Conservation (phyloP, 345 rosid genomes). For the Eucalyptus tenuipes region DNA sequence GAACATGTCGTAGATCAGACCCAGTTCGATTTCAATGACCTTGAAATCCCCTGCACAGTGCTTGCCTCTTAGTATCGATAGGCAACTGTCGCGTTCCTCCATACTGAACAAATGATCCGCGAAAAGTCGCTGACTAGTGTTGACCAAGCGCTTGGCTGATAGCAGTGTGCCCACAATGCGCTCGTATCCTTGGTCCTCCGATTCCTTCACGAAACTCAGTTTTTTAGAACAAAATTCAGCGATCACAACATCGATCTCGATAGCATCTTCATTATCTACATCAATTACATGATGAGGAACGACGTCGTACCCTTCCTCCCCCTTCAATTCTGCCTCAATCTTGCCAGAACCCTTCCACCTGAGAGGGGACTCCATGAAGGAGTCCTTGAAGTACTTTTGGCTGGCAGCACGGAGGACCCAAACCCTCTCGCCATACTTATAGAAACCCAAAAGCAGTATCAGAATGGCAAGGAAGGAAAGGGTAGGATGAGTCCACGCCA, state of each 20-base stretch:
- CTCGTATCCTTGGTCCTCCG: rapidly evolving
- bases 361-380: rapidly evolving
- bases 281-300: too few relatives aligned
- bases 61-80: too few relatives aligned
- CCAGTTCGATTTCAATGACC: too few relatives aligned
- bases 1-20: too few relatives aligned
- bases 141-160: rapidly evolving
- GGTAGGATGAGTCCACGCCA: neutral
- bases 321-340: neutral
- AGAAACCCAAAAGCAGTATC: neutral
- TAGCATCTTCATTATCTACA: too few relatives aligned
- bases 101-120: too few relatives aligned
- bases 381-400: neutral
- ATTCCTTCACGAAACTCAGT: rapidly evolving
- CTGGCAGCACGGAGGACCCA: neutral
- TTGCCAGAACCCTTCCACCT: rapidly evolving
- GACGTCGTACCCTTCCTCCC: rapidly evolving
- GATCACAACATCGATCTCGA: rapidly evolving
- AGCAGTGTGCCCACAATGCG: rapidly evolving
- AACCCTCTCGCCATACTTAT: conserved; percentile 12
- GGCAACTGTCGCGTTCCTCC: too few relatives aligned
- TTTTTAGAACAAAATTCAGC: rapidly evolving
- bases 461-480: neutral
- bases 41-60: too few relatives aligned
- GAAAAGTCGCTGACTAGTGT: too few relatives aligned